Evolutionary conservation across 768 basidiomycete species (phyloP).

Genomic region (Macrolepiota fuliginosa): DNA sequence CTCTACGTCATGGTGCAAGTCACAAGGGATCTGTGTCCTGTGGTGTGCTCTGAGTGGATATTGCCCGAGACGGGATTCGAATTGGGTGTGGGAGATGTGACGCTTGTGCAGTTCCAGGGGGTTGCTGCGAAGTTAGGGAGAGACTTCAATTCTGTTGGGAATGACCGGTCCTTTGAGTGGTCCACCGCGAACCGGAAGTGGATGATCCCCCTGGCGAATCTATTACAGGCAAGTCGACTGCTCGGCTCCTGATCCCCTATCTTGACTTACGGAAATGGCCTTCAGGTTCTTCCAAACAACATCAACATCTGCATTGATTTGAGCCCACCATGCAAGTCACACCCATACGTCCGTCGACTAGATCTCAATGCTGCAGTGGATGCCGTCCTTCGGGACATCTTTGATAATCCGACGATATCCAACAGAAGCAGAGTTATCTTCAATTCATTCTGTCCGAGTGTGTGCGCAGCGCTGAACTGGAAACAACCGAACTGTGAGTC

Average conservation of each 20-base stretch:
- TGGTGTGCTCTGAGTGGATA: constrained; percentile 73
- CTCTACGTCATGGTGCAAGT: constrained; percentile 87
- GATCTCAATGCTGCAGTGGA: constrained; percentile 85
- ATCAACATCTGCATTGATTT: constrained; percentile 84
- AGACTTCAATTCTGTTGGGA: constrained; percentile 26
- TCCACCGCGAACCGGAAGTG: constrained; percentile 17
- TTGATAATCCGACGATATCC: constrained; percentile 57
- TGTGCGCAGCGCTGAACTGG: constrained; percentile 93
- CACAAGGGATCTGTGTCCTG: constrained; percentile 88
- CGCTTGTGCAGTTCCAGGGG: constrained; percentile 72
- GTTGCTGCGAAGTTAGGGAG: constrained; percentile 56
- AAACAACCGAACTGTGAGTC: constrained; percentile 96
- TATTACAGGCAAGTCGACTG: constrained; percentile 60
- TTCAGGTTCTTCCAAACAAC: constrained; percentile 53
- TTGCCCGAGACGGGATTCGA: constrained; percentile 74
- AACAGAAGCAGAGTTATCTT: constrained; percentile 69
- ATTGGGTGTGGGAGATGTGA: constrained; percentile 82
- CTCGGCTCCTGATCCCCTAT: constrained; percentile 6
- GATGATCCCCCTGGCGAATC: constrained; percentile 73
- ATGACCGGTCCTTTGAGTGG: constrained; percentile 11
- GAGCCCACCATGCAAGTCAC: constrained; percentile 58
- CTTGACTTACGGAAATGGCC: constrained; percentile 8
- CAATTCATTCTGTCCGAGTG: constrained; percentile 86
- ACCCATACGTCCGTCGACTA: constrained; percentile 46
- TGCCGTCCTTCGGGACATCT: constrained; percentile 79